Conservation (phyloP, 2,329 filamentous ascomycete genomes). For the Pezicula neosporulosa region DNA sequence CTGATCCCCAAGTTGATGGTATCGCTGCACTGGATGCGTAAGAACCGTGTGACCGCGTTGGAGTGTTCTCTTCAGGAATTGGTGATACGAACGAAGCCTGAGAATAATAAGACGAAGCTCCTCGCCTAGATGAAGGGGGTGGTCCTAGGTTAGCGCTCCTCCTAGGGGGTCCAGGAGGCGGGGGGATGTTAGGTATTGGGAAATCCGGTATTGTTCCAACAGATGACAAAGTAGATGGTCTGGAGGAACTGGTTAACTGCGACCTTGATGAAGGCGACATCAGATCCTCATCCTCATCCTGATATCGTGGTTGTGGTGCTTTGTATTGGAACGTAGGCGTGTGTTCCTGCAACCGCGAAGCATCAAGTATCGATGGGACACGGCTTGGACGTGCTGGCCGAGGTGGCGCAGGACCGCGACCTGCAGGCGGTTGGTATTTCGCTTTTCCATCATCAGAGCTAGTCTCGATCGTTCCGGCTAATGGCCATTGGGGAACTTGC, state of each 20-base stretch:
- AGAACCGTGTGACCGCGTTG: conserved; percentile 53
- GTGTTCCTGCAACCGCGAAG: conserved; percentile 51
- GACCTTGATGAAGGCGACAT: conserved; percentile 36
- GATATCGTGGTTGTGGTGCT: conserved; percentile 36
- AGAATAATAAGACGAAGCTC: conserved; percentile 63
- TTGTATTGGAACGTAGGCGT: conserved; percentile 50
- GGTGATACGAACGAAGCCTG: conserved; percentile 67
- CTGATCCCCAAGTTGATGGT: conserved; percentile 61
- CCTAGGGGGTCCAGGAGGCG: conserved; percentile 25
- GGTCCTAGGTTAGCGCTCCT: conserved; percentile 55
- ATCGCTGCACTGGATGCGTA: conserved; percentile 72
- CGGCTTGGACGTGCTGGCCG: conserved; percentile 57
- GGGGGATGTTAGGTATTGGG: conserved; percentile 21
- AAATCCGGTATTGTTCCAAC: conserved; percentile 55
- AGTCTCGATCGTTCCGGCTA: conserved; percentile 28
- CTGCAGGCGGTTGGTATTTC: conserved; percentile 49
- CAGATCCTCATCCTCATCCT: conserved; percentile 13
- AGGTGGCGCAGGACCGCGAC: conserved; percentile 48
- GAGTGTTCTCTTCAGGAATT: conserved; percentile 68
- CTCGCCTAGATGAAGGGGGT: conserved; percentile 56
- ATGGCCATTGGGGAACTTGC: conserved; percentile 53
- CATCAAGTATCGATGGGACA: conserved; percentile 56
- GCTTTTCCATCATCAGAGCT: conserved; percentile 9
- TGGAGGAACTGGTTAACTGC: conserved; percentile 45
- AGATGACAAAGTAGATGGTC: conserved; percentile 50